Evolutionary conservation across 2,329 filamentous ascomycete genomes (phyloP), one percentile per base, ranked within the genome.

Genomic region (Blastomyces percursus): DNA sequence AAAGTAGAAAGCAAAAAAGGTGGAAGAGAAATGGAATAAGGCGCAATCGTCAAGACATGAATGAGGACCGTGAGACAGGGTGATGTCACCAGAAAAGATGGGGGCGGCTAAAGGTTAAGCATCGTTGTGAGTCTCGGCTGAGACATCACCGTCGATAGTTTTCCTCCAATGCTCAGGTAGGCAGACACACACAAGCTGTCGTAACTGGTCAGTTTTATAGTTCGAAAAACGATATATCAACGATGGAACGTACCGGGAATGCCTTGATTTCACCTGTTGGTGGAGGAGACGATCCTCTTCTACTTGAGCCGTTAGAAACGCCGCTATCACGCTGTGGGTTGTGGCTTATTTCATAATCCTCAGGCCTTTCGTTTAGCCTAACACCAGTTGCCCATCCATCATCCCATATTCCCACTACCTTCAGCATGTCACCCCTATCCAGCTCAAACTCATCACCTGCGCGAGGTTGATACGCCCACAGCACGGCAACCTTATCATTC

Each of bases 351-450:
- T 96, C 90, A 86, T 91, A 96, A 66, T 96, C 90, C 65, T 97
- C 93, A 2, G 91, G 91, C 62, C 85, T 83, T 69, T 96, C 90
- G 61, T 87, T 82, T 62, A 96, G 79, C 72, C 95, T 82, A 62
- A 96, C 83, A 69, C 94, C 94, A 1, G 94, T 99, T 12, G 94
- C 94, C 94, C 94, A 99, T 56, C 94, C 94, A 73, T 99, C 94
- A 71, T 99, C 94, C 94, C 94, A 99, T 68, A 99, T 99, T 65
- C 94, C 94, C 40, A 97, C 88, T 16, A 99, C 87, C 78, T 96
- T 97, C 71, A 99, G 83, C 92, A 99, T 96, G 72, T 99, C 94
- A 61, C 94, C 94, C 63, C 94, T 86, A 70, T 97, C 94, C 46
- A 99, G 81, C 48, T 90, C 82, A 71, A 97, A 97, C 72, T 99